These are phyloP conservation scores for Ascochyta clinopodiicola DNA, from an alignment of 2,329 filamentous ascomycete genomes.

Conservation along the genomic window DNA sequence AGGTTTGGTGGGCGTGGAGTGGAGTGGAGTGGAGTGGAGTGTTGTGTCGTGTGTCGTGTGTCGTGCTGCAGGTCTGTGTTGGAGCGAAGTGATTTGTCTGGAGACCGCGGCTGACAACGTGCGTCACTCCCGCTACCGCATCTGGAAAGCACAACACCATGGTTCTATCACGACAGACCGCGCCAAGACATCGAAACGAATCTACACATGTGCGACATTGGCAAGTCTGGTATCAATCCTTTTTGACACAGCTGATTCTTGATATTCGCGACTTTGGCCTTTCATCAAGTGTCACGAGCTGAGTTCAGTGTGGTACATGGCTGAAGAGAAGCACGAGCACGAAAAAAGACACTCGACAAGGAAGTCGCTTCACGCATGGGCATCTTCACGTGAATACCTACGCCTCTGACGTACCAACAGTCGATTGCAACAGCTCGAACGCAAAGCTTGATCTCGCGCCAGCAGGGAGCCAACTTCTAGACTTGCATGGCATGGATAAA, in stretches of 20 bases:
- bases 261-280: neutral
- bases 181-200: neutral
- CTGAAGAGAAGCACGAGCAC: neutral
- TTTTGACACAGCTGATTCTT: neutral
- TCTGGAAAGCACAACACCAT: conserved; percentile 13
- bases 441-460: conserved; percentile 1
- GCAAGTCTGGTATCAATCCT: neutral
- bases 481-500: neutral
- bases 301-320: neutral
- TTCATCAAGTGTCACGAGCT: neutral
- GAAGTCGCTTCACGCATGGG: neutral
- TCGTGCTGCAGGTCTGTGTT: conserved; percentile 44
- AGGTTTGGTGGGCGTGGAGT: neutral
- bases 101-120: conserved; percentile 8
- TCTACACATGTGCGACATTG: neutral
- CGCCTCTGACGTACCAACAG: no score
- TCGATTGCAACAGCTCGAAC: neutral
- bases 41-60: neutral
- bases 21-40: no score
- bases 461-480: neutral
- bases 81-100: conserved; percentile 42
- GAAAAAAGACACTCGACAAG: no score
- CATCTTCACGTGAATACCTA: no score
- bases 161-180: neutral
- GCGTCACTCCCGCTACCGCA: conserved; percentile 15